phyloP scores from a whole-genome alignment of 1,139 yeast species.

The Suhomyces kunorum region DNA sequence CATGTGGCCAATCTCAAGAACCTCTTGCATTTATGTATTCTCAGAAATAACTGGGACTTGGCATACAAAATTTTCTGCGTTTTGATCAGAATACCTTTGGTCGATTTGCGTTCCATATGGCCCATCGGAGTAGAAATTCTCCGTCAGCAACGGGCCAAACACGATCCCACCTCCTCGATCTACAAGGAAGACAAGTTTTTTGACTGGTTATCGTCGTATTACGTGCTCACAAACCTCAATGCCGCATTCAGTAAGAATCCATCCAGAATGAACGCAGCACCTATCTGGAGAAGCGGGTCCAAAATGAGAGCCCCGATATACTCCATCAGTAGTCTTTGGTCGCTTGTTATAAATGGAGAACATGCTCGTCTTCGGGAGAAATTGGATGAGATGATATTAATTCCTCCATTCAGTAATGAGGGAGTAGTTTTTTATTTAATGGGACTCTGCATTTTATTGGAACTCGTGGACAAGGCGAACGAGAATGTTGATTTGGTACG shows the following conservation, averaged over 20 bases:
- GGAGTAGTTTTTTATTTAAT: conserved; percentile 42
- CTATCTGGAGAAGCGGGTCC: conserved; percentile 44
- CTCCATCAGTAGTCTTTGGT: conserved; percentile 40
- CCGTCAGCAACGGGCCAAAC: conserved; percentile 1
- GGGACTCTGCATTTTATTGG: conserved; percentile 31
- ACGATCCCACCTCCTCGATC: neutral
- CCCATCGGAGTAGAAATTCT: conserved; percentile 55
- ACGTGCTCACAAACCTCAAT: conserved; percentile 15
- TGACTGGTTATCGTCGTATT: conserved; percentile 38
- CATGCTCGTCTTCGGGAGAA: conserved; percentile 28
- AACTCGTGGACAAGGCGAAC: conserved; percentile 15
- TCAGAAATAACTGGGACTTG: conserved; percentile 51
- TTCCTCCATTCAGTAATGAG: conserved; percentile 47
- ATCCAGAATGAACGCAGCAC: conserved; percentile 29
- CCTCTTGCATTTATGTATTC: conserved; percentile 40
- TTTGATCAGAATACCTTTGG: conserved; percentile 46
- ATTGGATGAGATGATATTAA: conserved; percentile 43
- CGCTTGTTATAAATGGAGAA: conserved; percentile 30
- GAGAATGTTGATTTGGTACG: neutral
- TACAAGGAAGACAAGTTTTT: conserved; percentile 35
- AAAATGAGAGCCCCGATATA: conserved; percentile 40
- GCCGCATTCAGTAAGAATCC: conserved; percentile 11
- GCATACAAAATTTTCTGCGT: conserved; percentile 56
- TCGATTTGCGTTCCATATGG: conserved; percentile 61
- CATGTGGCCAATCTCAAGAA: conserved; percentile 36